Base-by-base conservation (phyloP, 768 basidiomycete genomes). In the Trametes meyenii region DNA sequence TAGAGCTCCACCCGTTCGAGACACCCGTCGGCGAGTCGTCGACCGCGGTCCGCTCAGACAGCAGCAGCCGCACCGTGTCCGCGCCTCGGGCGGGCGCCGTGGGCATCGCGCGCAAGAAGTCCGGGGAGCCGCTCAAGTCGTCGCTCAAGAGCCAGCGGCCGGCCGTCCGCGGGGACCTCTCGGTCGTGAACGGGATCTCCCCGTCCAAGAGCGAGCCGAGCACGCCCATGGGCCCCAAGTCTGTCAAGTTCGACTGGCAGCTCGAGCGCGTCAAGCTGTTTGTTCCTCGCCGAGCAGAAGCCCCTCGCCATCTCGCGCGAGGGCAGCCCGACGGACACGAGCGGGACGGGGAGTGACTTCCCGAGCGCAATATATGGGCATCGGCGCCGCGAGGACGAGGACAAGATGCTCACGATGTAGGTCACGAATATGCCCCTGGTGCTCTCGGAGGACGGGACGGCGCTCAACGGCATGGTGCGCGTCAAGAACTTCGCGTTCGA, bases 201-300 rank as follows among this genome's bases (percentile, higher is more conserved):
- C 76, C 78, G 61, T 81, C 79, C 68, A 85, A 87, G 76, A 93
- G 90, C 73, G 90, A 87, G 59, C 96, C 96, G 0, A 80, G 77
- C 2, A 95, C 94, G 2, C 96, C 96, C 0, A 87, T 83, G 5
- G 80, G 80, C 40, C 77, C 84, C 64, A 96, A 97, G 73, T 87
- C 86, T 24, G 96, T 99, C 10, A 94, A 97, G 70, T 99, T 99
- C 63, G 92, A 96, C 75, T 73, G 88, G 5, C 85, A 95, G 71
- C 84, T 98, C 55, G 96, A 97, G 74, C 92, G 94, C 58, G 92
- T 98, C 63, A 96, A 96, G 75, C 83, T 96, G 49, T n/a, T n/a
- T n/a, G n/a, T 98, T 98, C 79, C 79, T 96, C 58, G 88, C 96
- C 12, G 92, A 94, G 75, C 96, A 98, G 75, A 94, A 94, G 71